Conservation (phyloP, 495 filamentous ascomycete genomes). For the Haplographium delicatum region DNA sequence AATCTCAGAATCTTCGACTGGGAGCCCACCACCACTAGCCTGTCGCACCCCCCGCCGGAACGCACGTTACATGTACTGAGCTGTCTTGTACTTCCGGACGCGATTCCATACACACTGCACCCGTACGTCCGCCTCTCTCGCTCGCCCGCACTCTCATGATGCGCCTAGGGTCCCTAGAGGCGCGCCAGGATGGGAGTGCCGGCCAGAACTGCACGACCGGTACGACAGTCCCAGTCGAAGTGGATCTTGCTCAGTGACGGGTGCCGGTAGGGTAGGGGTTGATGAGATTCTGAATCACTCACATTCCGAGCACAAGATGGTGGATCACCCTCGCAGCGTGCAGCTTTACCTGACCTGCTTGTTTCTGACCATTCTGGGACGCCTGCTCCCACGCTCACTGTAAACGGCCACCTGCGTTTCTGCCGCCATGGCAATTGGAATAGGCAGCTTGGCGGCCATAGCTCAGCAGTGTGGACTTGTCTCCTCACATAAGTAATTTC, state of each 20-base stretch:
- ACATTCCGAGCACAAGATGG: constrained; percentile 21
- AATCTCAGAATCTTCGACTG: no score
- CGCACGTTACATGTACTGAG: no score
- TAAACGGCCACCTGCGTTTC: constrained; percentile 7
- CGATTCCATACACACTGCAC: neutral
- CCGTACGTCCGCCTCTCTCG: neutral
- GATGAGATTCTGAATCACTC: constrained; percentile 15
- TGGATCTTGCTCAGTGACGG: neutral
- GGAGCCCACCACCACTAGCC: no score
- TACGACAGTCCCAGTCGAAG: neutral
- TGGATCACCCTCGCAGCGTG: constrained; percentile 26
- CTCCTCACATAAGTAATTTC: constrained; percentile 21
- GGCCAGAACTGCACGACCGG: no score
- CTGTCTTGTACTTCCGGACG: no score
- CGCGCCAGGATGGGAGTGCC: neutral
- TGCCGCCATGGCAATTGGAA: constrained; percentile 9
- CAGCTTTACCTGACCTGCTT: constrained; percentile 6
- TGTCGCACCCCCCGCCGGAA: no score
- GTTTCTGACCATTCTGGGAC: constrained; percentile 16
- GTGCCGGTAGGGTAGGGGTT: constrained; percentile 8
- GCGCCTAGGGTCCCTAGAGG: neutral
- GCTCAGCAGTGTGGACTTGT: constrained; percentile 12
- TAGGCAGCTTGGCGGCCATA: constrained; percentile 21
- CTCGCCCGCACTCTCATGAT: neutral
- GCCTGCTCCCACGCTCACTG: constrained; percentile 7